Evolutionary conservation across 257 asterid genomes (phyloP), one percentile per base, ranked within the genome.

Genomic region (Solanum tarapatanum): DNA sequence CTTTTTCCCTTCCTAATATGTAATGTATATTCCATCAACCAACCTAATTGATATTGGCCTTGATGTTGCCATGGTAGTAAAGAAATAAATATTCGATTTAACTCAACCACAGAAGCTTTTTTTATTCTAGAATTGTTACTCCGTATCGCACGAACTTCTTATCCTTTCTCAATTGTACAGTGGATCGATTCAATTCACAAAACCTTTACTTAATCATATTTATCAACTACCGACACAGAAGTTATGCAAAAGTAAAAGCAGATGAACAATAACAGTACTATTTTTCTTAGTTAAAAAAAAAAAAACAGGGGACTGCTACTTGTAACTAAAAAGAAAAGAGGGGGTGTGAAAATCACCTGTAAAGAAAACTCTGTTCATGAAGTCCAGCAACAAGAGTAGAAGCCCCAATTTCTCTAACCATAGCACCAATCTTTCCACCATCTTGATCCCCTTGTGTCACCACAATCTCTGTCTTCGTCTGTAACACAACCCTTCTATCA

Each of bases 381-480:
- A 96, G 98, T 3, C 99, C 99, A 83, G 93, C 88, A 82, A 96
- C 97, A 66, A 96, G 98, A 85, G 99, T 93, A 76, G 98, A 93
- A 84, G 97, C 99, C 69, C 97, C 98, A 87, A 96, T 90, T 88
- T 96, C 99, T 86, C 95, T 90, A 32, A 95, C 96, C 86, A 94
- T 87, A 28, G 95, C 91, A 36, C 92, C 98, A 86, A 96, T 91
- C 75, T 92, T 89, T 23, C 93, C 91, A 21, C 99, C 98, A 23
- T 96, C 98, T 82, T 87, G 87, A 85, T 94, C 98, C 82, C 95
- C 98, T 89, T 96, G 98, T 86, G 97, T 92, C 77, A 96, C 99
- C 30, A 96, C 95, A 83, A 96, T 96, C 92, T 96, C 99, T 28
- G 95, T 94, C 93, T 91, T 94, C 21, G 95, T 91, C 98, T 96